Base-by-base conservation (phyloP, 306 rosid genomes). In the Rosa multiflora region DNA sequence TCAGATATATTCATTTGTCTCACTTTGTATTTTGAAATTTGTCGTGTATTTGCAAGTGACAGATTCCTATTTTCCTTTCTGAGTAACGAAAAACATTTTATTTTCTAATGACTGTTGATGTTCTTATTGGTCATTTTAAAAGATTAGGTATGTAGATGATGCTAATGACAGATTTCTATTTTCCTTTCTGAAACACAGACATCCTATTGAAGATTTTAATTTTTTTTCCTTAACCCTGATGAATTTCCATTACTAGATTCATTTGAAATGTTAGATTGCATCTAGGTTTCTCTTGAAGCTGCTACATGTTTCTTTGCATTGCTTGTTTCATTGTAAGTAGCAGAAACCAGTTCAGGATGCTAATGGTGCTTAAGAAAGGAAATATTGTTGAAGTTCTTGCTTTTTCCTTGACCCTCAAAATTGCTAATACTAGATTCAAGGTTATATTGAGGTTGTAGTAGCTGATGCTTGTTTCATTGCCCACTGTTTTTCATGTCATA, bases 1-100 rank as follows among this genome's bases (percentile, higher is more conserved):
- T 44, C 46, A 49, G 53, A 73, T 63, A 66, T 78, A 76, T 47
- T 76, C 76, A 67, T 68, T 75, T 75, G 39, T 37, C 63, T 71
- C 42, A 55, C 13, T 42, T 39, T 77, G 44, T 53, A 43, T 64
- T n/a, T 35, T 42, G 43, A 39, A 40, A 58, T 18, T 64, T 61
- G 26, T 18, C 18, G 17, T 61, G 29, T 46, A 62, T 48, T 64
- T 72, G n/a, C 44, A 18, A 48, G 44, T 48, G 35, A 37, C 43
- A 42, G 48, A 63, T 17, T 72, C 53, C 64, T 15, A 2, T 51
- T 7, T n/a, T 18, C 3, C 21, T 53, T 55, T 73, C 14, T 49
- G n/a, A 9, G 1, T 32, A 35, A 37, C 32, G 29, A 5, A 51
- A 72, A 72, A 0, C 44, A 49, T 72, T 47, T 8, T 51, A 10